Base-by-base conservation (phyloP, 208 protist genomes). In the Trypanosoma rangeli region DNA sequence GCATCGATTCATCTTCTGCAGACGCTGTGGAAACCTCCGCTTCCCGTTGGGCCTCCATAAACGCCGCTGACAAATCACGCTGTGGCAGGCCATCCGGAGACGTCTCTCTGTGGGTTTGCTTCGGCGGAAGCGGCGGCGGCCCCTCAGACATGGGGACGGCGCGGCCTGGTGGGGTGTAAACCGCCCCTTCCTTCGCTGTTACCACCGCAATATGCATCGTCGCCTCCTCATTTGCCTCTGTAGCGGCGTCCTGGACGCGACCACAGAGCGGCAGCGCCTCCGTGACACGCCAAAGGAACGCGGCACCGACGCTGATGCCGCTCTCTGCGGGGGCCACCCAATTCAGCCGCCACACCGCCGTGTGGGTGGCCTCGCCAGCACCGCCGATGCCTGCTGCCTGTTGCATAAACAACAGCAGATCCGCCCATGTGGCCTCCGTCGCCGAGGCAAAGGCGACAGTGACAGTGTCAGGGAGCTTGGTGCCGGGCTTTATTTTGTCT, bases 391-490 rank as follows among this genome's bases (percentile, higher is more conserved):
- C 16, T 28, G 54, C 53, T 24, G 24, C 16, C 26, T 50, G 60
- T 15, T 24, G 46, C n/a, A 68, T 7, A 28, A 70, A 65, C 7
- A 49, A 49, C 46, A 70, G 12, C 1, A 76, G 48, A 56, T 76
- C 71, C 24, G 35, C 55, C 71, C 71, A 76, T 20, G 63, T 76
- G 58, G 64, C 71, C 57, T 70, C 71, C 10, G 33, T 39, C 20
- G 31, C 44, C 15, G 63, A 52, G 12, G 71, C 71, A 44, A 76
- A 76, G 49, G 57, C 64, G 44, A 70, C 35, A 33, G 64, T 44
- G 5, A 64, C 22, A 22, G 15, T 28, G 28, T 37, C 18, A n/a
- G 64, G 48, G 2, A 57, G 22, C 8, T 50, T 29, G n/a, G 49
- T 46, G 5, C 29, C 44, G 15, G 16, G 48, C 24, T 33, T n/a